phyloP scores from a whole-genome alignment of 1,139 yeast genomes.

The Nakaseomyces delphensis region DNA sequence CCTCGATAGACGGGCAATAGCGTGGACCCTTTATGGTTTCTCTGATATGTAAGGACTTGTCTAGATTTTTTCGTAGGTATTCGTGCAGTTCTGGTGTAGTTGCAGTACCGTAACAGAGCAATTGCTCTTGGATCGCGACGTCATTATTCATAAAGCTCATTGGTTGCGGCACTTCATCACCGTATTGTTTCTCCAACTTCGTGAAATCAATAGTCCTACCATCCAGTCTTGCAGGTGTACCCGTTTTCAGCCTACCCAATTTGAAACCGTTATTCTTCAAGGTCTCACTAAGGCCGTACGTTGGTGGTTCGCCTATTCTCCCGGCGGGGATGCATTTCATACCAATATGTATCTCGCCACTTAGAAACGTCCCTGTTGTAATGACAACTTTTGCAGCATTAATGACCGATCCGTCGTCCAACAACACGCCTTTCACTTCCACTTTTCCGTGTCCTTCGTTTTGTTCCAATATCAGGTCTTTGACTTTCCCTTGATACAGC shows the following conservation, averaged over 20 bases:
- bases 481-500: slow-evolving; percentile 60
- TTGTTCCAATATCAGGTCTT: slow-evolving; percentile 48
- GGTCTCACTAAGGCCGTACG: slow-evolving; percentile 80
- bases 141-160: slow-evolving; percentile 75
- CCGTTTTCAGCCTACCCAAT: slow-evolving; percentile 87
- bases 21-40: slow-evolving; percentile 96
- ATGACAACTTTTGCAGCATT: slow-evolving; percentile 64
- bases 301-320: slow-evolving; percentile 84
- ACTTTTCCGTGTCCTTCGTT: slow-evolving; percentile 40
- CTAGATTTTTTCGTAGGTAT: slow-evolving; percentile 58
- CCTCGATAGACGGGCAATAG: slow-evolving; percentile 94
- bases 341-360: slow-evolving; percentile 94
- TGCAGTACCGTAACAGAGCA: slow-evolving; percentile 65
- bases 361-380: slow-evolving; percentile 91
- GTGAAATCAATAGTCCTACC: slow-evolving; percentile 61
- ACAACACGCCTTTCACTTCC: slow-evolving; percentile 56
- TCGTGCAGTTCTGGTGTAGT: slow-evolving; percentile 74
- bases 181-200: slow-evolving; percentile 54
- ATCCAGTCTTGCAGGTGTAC: slow-evolving; percentile 89
- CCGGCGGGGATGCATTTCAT: slow-evolving; percentile 76
- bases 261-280: slow-evolving; percentile 68
- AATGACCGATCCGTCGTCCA: slow-evolving; percentile 46
- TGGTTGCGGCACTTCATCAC: slow-evolving; percentile 79
- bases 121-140: slow-evolving; percentile 53
- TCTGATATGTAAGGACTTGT: slow-evolving; percentile 78